A percentile compares a stretch with the other conserved stretches of the same genome.
phyloP scores from a whole-genome alignment of 106 monocot species.

The Dendrobium huoshanense region DNA sequence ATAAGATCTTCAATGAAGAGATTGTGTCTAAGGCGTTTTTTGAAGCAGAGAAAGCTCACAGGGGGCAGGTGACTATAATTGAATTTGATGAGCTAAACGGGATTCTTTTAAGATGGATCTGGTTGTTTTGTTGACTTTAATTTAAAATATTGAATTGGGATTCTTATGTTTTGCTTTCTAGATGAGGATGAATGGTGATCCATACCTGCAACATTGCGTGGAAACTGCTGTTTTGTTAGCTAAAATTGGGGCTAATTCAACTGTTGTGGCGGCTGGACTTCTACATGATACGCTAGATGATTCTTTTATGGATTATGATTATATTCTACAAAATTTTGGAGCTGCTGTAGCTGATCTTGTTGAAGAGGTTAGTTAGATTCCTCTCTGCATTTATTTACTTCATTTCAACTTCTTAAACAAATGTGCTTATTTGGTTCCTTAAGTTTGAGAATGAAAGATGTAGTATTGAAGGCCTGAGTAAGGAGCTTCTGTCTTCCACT shows the following conservation, averaged over 20 bases:
- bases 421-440: neutral
- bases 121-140: neutral
- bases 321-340: slow-evolving; percentile 49
- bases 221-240: slow-evolving; percentile 82
- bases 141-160: neutral
- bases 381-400: neutral
- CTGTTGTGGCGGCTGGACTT: slow-evolving; percentile 81
- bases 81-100: no score
- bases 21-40: slow-evolving; percentile 66
- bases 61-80: slow-evolving; percentile 53
- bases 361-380: slow-evolving; percentile 42
- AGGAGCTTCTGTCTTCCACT: neutral
- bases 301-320: slow-evolving; percentile 57
- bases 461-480: neutral
- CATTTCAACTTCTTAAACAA: neutral
- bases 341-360: slow-evolving; percentile 75
- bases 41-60: slow-evolving; percentile 77
- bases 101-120: neutral
- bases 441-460: neutral
- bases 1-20: slow-evolving; percentile 63
- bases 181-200: slow-evolving; percentile 74
- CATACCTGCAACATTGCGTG: slow-evolving; percentile 88
- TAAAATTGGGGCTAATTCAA: slow-evolving; percentile 62
- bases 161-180: slow-evolving; percentile 17
- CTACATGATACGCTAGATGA: slow-evolving; percentile 86